Evolutionary conservation across 345 rosid genomes (phyloP).

Genomic region (Rhodomyrtus tomentosa): DNA sequence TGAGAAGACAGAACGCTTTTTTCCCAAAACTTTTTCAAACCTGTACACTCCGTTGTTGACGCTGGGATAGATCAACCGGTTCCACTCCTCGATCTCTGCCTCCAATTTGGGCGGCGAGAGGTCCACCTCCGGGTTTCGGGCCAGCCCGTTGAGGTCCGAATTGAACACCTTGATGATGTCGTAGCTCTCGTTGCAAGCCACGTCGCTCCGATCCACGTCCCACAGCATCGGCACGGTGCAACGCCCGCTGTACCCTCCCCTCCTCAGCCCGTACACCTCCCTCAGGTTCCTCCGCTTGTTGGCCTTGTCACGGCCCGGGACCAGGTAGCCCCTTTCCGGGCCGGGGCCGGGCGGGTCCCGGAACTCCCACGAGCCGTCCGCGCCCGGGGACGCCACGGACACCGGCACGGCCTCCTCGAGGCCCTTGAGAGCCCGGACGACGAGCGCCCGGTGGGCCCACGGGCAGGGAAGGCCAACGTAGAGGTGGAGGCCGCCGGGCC

Average conservation of each 20-base stretch:
- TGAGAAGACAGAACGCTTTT: neutral
- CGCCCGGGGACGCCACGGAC: constrained; percentile 64
- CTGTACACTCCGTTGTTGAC: constrained; percentile 84
- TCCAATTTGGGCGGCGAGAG: constrained; percentile 38
- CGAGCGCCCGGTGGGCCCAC: constrained; percentile 85
- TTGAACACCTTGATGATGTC: constrained; percentile 63
- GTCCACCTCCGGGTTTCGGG: constrained; percentile 43
- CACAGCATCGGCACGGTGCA: constrained; percentile 81
- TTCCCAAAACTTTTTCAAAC: constrained; percentile 2
- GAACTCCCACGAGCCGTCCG: constrained; percentile 85
- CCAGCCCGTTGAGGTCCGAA: constrained; percentile 45
- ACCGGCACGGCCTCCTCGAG: constrained; percentile 54
- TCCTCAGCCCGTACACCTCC: constrained; percentile 51
- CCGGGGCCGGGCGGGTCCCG: neutral
- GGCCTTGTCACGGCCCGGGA: constrained; percentile 49
- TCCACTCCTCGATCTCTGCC: constrained; percentile 59
- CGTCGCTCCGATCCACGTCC: constrained; percentile 55
- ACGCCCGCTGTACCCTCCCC: constrained; percentile 59
- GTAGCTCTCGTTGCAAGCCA: constrained; percentile 71
- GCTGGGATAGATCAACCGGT: constrained; percentile 54
- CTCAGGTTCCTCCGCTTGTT: constrained; percentile 53
- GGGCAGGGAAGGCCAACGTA: constrained; percentile 93
- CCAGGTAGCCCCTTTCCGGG: constrained; percentile 15
- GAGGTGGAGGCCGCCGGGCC: constrained; percentile 49
- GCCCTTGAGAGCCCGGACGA: constrained; percentile 77